Evolutionary conservation across 2,329 filamentous ascomycete genomes (phyloP), one percentile per base, ranked within the genome.

Genomic region (Fonsecaea erecta): DNA sequence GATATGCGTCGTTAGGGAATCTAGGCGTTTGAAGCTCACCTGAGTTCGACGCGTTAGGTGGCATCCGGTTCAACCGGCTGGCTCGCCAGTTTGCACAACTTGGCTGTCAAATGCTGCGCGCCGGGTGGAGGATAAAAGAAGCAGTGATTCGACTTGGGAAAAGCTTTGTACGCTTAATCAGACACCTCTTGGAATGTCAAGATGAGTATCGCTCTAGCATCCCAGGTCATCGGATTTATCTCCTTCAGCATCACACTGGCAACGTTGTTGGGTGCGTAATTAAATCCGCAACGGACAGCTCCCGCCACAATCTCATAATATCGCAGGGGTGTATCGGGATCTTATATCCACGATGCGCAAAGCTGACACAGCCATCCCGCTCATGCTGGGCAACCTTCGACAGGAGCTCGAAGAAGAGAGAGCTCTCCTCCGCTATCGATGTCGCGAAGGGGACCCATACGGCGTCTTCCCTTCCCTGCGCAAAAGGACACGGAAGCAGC

Each of bases 321-420:
- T 24, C 37, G n/a, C 37, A 64, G 68, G 68, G 5, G 68, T 71
- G 32, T 71, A 71, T 28, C 64, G 64, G 24, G 60, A 62, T 51
- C 63, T 69, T 12, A 61, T 70, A 51, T 68, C 65, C 16, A 69
- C 70, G 9, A 64, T 71, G 57, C 63, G 64, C 21, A 60, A 62
- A 46, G 68, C 69, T 12, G 56, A 63, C 24, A 58, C 54, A 3
- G 26, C 55, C 6, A 71, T 71, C 28, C 70, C 68, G 3, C 52
- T 71, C 51, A 54, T 62, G 46, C 62, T 71, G 9, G 67, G 68
- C 24, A 71, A 71, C 34, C 60, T 71, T 40, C 65, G 65, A 14
- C 63, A 71, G 40, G 69, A 71, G 52, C 62, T 71, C 35, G 62
- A 66, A 46, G 61, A 60, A 28, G 68, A 71, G 52, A 61, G 62